Base-by-base conservation (phyloP, 192 early-diverging fungal species). In the Backusella tarrabulga region DNA sequence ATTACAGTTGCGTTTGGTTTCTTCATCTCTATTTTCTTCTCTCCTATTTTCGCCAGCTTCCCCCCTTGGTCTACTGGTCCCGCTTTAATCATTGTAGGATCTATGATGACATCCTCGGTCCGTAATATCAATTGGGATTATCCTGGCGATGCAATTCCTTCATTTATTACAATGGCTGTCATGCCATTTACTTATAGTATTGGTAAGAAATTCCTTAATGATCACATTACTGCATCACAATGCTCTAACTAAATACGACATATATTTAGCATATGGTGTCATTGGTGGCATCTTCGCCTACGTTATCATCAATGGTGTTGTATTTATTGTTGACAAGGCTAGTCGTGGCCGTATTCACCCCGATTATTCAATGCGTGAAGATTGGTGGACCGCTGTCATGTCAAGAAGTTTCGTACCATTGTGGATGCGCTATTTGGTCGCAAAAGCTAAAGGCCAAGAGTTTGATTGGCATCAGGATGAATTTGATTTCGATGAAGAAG, bases 1-100 rank as follows among this genome's bases (percentile, higher is more conserved):
- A 84, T 95, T 19, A 84, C 86, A 6, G 85, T 87, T 11, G 87
- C 88, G 6, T 69, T 94, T 76, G 85, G 88, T 70, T 94, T 95
- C 85, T 92, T 94, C 75, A 84, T 95, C 44, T 87, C 88, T 14
- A 80, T 95, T 38, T 94, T 95, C 86, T 94, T 95, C 73, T 88
- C 94, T 2, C 94, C 94, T 32, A 93, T 95, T 77, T 93, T 94
- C 80, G 93, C 93, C 1, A 88, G 89, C 14, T 92, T 95, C 80
- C 94, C 94, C 41, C 92, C 93, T 1, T 95, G 93, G 92, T 90
- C 94, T 17, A 94, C 94, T 0, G 93, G 93, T 0, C 93, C 94
- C 0, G 94, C 94, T 7, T 83, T 95, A 68, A 90, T 95, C 41
- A 73, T 90, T 50, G 92, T 95, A 6, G 94, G 94, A 35, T 91